Base-by-base conservation (phyloP, 352 stramenopile species). In the Globisporangium carolinianum region DNA sequence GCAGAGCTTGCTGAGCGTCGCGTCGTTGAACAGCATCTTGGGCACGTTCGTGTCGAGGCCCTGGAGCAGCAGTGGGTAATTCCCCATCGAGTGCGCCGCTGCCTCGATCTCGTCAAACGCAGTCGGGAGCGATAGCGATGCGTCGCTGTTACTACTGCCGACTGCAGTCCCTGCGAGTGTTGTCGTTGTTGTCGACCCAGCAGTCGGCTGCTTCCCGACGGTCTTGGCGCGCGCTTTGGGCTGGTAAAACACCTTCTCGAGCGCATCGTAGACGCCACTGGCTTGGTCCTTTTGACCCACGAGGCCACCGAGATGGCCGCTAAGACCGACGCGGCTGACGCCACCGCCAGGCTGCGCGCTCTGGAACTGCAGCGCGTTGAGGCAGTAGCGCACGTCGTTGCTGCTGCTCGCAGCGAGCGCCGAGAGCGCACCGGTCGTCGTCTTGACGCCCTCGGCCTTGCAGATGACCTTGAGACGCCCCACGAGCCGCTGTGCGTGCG, bases 311-410 rank as follows among this genome's bases (percentile, higher is more conserved):
- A 68, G 15, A 85, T 51, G 1, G 51, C 51, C 47, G 74, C 66
- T 18, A 72, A 58, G 42, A 62, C 59, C 24, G 63, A 64, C 15
- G 43, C 55, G 12, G 24, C 24, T 32, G 24, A 32, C 24, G 24
- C 24, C 24, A 32, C 24, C 24, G 24, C 24, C 24, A 32, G 49
- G 35, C 57, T 83, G 73, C 0, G 74, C 73, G 52, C 71, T 86
- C 53, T 97, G 90, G 68, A 98, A 98, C 72, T 99, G 96, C 4
- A 99, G 75, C 4, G 90, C 96, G 65, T 98, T 98, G 10, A 99
- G 74, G 55, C 92, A 98, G 52, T 95, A 97, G 54, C 97, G 89
- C 18, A 99, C 94, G 67, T 99, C 96, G 59, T 91, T 93, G 52
- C 77, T 86, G 64, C 69, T 83, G 66, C 58, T 86, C 63, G 57